Evolutionary conservation across 2,329 filamentous ascomycete species (phyloP).

Genomic region (Alternaria conjuncta): DNA sequence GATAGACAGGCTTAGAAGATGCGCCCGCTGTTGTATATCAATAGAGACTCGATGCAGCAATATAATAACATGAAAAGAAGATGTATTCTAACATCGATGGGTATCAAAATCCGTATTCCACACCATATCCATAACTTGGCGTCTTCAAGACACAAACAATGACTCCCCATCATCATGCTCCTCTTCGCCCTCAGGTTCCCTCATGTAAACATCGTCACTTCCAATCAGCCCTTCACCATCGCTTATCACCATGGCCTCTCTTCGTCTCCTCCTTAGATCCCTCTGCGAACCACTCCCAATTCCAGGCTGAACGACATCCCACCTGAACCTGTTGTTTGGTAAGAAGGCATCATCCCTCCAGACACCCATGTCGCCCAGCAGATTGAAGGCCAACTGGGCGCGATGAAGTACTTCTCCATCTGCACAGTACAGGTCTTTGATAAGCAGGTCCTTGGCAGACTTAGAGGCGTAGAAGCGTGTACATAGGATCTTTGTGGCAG

Average conservation of each 20-base stretch:
- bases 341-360: slow-evolving; percentile 16
- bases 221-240: slow-evolving; percentile 79
- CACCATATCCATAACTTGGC: neutral
- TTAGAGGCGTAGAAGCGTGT: slow-evolving; percentile 39
- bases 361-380: slow-evolving; percentile 36
- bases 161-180: slow-evolving; percentile 3
- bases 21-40: neutral
- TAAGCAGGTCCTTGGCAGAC: slow-evolving; percentile 22
- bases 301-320: neutral
- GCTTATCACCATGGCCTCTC: slow-evolving; percentile 90
- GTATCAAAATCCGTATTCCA: neutral
- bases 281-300: slow-evolving; percentile 65
- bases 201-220: slow-evolving; percentile 78
- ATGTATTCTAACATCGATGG: neutral
- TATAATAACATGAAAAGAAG: neutral
- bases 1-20: slow-evolving; percentile 12
- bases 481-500: slow-evolving; percentile 48
- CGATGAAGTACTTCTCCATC: slow-evolving; percentile 24
- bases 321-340: neutral
- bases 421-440: slow-evolving; percentile 33
- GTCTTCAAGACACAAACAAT: neutral
- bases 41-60: neutral
- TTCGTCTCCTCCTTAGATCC: slow-evolving; percentile 73
- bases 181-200: slow-evolving; percentile 27
- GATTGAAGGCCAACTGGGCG: slow-evolving; percentile 34